Percentiles rank a stretch among this genome's conserved stretches.
These are phyloP conservation scores for Myxozyma neglecta DNA, from an alignment of 805 yeast genomes.

Conservation along the genomic window DNA sequence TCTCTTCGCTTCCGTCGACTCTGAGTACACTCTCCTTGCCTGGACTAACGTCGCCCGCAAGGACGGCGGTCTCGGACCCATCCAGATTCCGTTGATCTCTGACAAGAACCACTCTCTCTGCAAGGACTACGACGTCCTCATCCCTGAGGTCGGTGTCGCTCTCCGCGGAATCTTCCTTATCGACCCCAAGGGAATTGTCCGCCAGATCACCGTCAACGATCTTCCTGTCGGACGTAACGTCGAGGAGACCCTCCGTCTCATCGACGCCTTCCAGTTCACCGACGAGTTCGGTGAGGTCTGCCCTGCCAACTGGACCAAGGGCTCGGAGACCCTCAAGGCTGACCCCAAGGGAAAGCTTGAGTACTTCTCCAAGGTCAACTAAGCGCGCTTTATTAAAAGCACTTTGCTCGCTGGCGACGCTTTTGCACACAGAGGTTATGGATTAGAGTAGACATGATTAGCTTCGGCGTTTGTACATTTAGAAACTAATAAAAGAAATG, in stretches of 20 bases:
- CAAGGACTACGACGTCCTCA: slow-evolving; percentile 94
- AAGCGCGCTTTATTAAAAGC: background rate
- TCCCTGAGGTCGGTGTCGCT: slow-evolving; percentile 95
- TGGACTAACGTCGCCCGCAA: slow-evolving; percentile 97
- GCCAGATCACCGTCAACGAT: slow-evolving; percentile 98
- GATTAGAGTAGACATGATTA: no score
- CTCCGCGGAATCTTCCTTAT: slow-evolving; percentile 97
- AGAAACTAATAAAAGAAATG: background rate
- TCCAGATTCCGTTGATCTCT: slow-evolving; percentile 90
- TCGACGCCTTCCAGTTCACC: slow-evolving; percentile 99
- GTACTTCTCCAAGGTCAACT: slow-evolving; percentile 51
- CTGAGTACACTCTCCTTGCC: slow-evolving; percentile 94
- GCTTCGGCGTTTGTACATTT: background rate
- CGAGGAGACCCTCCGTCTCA: slow-evolving; percentile 94
- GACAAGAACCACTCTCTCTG: slow-evolving; percentile 96
- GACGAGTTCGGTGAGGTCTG: slow-evolving; percentile 99
- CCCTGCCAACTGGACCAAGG: slow-evolving; percentile 99
- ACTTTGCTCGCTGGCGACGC: background rate
- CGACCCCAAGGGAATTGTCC: slow-evolving; percentile 90
- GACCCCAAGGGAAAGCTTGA: slow-evolving; percentile 74
- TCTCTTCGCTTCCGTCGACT: slow-evolving; percentile 96
- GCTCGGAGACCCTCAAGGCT: slow-evolving; percentile 89
- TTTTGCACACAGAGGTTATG: background rate
- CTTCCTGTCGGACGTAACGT: slow-evolving; percentile 99
- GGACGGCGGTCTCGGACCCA: slow-evolving; percentile 97